A percentile compares a stretch with the other conserved stretches of the same genome.
Conservation (phyloP, 495 filamentous ascomycete species). For the Chaetomium fimeti region DNA sequence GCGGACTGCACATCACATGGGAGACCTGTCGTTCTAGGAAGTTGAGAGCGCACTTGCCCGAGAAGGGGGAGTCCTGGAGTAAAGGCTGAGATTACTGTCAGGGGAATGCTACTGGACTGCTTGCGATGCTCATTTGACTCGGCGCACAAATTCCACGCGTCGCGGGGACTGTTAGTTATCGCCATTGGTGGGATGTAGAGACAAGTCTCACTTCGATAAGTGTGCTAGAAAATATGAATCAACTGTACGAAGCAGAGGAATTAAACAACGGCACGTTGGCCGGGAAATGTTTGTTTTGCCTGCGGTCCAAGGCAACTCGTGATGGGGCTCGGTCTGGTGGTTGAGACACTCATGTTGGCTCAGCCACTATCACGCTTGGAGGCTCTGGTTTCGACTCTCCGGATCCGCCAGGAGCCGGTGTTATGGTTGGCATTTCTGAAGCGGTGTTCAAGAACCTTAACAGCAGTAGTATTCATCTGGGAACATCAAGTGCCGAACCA, state of each 20-base stretch:
- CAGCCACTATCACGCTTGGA: conserved; percentile 15
- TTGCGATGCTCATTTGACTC: not conserved
- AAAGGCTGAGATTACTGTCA: not conserved
- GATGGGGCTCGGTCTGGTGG: not conserved
- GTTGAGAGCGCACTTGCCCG: not conserved
- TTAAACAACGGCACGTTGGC: not conserved
- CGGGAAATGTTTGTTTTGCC: not conserved
- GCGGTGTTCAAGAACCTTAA: not conserved
- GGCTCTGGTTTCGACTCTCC: conserved; percentile 20
- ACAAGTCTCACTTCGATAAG: not conserved
- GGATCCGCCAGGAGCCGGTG: conserved; percentile 25
- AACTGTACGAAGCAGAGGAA: not conserved
- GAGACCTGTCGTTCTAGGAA: conserved; percentile 3
- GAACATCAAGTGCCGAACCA: conserved; percentile 1
- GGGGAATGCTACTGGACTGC: not conserved
- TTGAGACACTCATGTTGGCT: conserved; percentile 1
- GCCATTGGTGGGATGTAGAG: not conserved
- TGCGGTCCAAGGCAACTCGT: not conserved
- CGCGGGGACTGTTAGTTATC: not conserved
- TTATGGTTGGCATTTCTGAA: not conserved
- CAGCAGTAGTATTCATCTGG: not conserved
- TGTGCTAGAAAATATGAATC: not conserved
- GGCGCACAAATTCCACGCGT: not conserved
- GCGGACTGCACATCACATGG: too few species aligned
- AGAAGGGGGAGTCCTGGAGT: not conserved